phyloP scores from a whole-genome alignment of 1,284 basidiomycete genomes.

The Apiotrichum gamsii region DNA sequence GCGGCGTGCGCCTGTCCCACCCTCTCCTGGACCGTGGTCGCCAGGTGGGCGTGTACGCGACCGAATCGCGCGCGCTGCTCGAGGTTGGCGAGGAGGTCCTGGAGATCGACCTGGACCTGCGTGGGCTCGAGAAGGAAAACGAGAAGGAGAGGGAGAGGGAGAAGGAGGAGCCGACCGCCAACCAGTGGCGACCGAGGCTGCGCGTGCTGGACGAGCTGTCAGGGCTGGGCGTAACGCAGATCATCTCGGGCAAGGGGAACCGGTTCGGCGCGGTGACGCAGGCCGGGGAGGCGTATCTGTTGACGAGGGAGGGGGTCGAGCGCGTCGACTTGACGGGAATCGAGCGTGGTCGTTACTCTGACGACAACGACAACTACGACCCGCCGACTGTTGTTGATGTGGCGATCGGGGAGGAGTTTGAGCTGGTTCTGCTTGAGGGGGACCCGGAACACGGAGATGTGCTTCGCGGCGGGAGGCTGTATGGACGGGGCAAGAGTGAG shows the following conservation, averaged over 20 bases:
- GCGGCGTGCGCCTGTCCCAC: no score
- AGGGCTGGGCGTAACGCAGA: slow-evolving; percentile 20
- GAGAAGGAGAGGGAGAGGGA: no score
- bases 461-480: slow-evolving; percentile 20
- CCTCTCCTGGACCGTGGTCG: no score
- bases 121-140: not conserved
- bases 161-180: not conserved
- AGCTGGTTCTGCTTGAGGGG: no score
- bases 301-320: slow-evolving; percentile 13
- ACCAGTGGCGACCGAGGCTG: no score
- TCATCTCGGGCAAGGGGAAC: slow-evolving; percentile 22
- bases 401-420: slow-evolving; percentile 30
- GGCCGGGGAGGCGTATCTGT: slow-evolving; percentile 29
- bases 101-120: slow-evolving; percentile 18
- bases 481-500: slow-evolving; percentile 35
- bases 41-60: no score
- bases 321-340: slow-evolving; percentile 13
- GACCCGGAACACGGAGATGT: no score
- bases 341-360: no score
- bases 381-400: slow-evolving; percentile 5
- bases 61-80: no score
- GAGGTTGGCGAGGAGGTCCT: slow-evolving; percentile 11
- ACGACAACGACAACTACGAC: slow-evolving; percentile 2
- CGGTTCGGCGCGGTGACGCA: slow-evolving; percentile 25
- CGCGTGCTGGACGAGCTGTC: slow-evolving; percentile 27